These are phyloP conservation scores for Crithidia mellificae DNA, from an alignment of 208 protist species.

Conservation along the genomic window DNA sequence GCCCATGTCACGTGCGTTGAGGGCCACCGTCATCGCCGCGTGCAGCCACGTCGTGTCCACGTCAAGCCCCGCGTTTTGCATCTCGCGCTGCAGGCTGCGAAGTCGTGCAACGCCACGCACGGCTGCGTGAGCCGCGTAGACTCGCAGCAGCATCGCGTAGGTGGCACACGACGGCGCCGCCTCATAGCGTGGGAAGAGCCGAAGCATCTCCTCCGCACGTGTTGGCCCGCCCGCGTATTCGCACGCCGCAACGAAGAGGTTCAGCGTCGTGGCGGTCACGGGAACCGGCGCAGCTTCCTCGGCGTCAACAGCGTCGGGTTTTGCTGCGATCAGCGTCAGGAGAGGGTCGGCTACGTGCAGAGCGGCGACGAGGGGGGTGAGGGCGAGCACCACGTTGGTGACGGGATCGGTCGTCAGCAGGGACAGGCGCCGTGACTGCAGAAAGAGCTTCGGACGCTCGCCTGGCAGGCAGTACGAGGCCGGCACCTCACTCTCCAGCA, in stretches of 20 bases:
- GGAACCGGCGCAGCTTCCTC: constrained; percentile 15
- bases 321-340: constrained; percentile 13
- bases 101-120: constrained; percentile 20
- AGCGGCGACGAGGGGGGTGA: constrained; percentile 27
- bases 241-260: constrained; percentile 72
- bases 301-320: constrained; percentile 27
- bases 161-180: constrained; percentile 34
- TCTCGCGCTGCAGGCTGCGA: constrained; percentile 13
- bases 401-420: constrained; percentile 65
- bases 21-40: constrained; percentile 53
- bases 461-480: constrained; percentile 35
- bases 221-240: constrained; percentile 39
- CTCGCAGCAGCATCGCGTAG: constrained; percentile 46
- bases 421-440: constrained; percentile 45
- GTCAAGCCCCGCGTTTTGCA: constrained; percentile 35
- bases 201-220: constrained; percentile 46
- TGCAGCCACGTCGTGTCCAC: constrained; percentile 43
- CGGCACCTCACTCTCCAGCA: constrained; percentile 59
- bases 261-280: constrained; percentile 55
- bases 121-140: constrained; percentile 31
- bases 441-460: constrained; percentile 59
- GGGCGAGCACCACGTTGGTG: constrained; percentile 42
- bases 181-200: constrained; percentile 39
- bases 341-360: constrained; percentile 22
- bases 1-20: constrained; percentile 53